phyloP scores from a whole-genome alignment of 192 early-diverging fungal genomes.

The Dimargaris cristalligena region DNA sequence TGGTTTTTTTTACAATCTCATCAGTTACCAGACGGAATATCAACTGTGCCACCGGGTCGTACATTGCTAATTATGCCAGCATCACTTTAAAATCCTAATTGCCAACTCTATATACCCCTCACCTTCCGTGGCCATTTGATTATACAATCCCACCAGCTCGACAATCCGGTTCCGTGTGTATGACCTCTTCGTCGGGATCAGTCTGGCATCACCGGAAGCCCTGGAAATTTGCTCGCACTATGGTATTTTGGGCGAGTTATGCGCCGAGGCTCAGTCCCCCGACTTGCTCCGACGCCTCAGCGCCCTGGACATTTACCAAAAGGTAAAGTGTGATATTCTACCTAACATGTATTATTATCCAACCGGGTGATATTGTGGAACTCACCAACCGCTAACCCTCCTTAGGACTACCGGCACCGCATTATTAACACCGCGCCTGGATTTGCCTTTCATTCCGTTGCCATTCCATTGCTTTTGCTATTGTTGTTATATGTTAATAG shows the following conservation, averaged over 20 bases:
- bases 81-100: background rate
- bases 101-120: background rate
- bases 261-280: conserved; percentile 15
- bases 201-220: conserved; percentile 11
- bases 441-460: background rate
- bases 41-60: background rate
- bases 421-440: background rate
- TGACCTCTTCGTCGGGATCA: conserved; percentile 19
- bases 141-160: conserved; percentile 14
- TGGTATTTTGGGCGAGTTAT: conserved; percentile 17
- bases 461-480: background rate
- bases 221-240: conserved; percentile 21
- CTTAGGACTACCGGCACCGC: background rate
- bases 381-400: background rate
- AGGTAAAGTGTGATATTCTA: background rate
- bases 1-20: background rate
- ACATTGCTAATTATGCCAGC: background rate
- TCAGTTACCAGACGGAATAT: background rate
- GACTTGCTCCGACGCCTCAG: conserved; percentile 18
- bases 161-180: conserved; percentile 26
- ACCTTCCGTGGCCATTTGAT: background rate
- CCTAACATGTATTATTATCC: background rate
- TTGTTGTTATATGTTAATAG: background rate
- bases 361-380: background rate
- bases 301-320: background rate